Base-by-base conservation (phyloP, 768 basidiomycete genomes). In the Pleurotus salmoneostramineus region DNA sequence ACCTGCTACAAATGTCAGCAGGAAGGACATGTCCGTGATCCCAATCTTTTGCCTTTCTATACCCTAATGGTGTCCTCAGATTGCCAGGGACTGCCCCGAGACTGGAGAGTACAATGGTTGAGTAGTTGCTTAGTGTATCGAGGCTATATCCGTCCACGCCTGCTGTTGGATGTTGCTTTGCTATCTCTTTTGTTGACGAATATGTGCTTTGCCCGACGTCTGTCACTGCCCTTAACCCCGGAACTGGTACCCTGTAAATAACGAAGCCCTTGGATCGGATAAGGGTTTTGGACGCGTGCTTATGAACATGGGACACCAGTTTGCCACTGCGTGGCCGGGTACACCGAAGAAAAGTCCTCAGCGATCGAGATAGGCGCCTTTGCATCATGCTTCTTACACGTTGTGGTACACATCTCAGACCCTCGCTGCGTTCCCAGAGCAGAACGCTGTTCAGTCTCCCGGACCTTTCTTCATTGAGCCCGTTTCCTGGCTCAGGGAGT, bases 1-100 rank as follows among this genome's bases (percentile, higher is more conserved):
- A 91, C 88, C 52, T 94, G 92, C 69, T 94, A 91, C 75, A 93
- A 91, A 67, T 94, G 93, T 66, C 87, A 90, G 67, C 84, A 87
- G 69, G 89, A 91, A 70, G 92, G 92, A 62, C 91, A 94, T 76
- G 91, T 93, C 68, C 71, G 89, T 77, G 21, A 27, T 31, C 49
- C 45, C 27, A 4, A 17, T 43, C 49, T 32, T 46, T 47, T 37
- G 45, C 36, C 32, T 50, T 36, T 56, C 15, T 43, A 51, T 56
- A 37, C 11, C 48, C 56, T 62, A 31, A 64, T 40, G 47, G 5
- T 51, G 33, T 63, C 45, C 17, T 59, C 21, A 88, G 84, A 84
- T 88, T 66, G 84, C 85, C 45, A 78, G 83, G 70, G 84, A 87
- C 51, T 88, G 85, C 69, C 79, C 83, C 43, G 84, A 84, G 66